Evolutionary conservation across 345 rosid species (phyloP).

Genomic region (Gossypium longicalyx): DNA sequence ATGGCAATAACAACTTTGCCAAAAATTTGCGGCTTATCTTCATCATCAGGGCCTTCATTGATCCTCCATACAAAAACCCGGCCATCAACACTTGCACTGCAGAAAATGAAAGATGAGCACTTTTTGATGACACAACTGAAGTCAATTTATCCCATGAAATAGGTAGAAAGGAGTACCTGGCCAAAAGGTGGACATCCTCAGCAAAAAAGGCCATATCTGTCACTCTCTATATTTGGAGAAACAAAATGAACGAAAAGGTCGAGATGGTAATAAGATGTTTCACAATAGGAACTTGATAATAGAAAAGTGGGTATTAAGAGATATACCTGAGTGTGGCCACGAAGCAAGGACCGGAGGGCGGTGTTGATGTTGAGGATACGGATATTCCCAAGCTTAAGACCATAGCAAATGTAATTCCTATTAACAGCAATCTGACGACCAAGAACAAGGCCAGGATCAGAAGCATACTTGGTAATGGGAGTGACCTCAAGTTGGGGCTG

Average conservation of each 20-base stretch:
- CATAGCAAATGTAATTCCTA: constrained; percentile 68
- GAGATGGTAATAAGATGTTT: background rate
- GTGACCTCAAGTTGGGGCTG: constrained; percentile 77
- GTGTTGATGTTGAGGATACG: constrained; percentile 73
- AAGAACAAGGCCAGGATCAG: constrained; percentile 65
- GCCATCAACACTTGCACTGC: constrained; percentile 69
- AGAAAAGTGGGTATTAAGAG: background rate
- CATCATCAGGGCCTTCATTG: constrained; percentile 61
- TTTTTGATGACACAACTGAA: background rate
- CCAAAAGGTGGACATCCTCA: constrained; percentile 80
- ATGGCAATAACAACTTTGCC: constrained; percentile 52
- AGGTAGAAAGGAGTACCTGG: constrained; percentile 41
- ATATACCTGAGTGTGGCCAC: constrained; percentile 63
- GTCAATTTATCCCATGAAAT: background rate
- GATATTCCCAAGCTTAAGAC: constrained; percentile 68
- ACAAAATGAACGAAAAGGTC: background rate
- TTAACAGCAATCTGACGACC: constrained; percentile 81
- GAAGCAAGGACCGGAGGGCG: constrained; percentile 68
- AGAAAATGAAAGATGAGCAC: constrained; percentile 12
- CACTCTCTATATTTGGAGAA: constrained; percentile 14
- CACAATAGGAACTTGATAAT: background rate
- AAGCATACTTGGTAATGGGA: constrained; percentile 66
- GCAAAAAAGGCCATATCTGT: constrained; percentile 73
- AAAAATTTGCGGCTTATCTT: constrained; percentile 65
- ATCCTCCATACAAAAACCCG: constrained; percentile 57